phyloP scores from a whole-genome alignment of 129 eudicot genomes.

The Chrysanthemum seticuspe region DNA sequence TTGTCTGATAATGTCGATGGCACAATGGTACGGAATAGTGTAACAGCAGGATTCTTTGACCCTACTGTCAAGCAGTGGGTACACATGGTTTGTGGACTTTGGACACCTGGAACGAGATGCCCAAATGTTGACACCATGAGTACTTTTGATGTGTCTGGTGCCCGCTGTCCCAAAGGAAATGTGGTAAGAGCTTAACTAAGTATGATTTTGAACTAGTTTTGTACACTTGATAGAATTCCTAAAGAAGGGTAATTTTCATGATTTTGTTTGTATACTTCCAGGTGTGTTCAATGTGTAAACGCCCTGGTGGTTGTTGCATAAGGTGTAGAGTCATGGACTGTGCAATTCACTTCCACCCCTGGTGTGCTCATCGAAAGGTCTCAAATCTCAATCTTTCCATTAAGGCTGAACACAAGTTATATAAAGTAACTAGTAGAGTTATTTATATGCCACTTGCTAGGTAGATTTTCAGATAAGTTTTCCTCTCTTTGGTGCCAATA shows the following conservation, averaged over 20 bases:
- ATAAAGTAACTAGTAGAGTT: constrained; percentile 6
- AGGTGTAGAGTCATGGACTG: constrained; percentile 51
- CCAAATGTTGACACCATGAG: constrained; percentile 73
- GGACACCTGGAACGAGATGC: constrained; percentile 70
- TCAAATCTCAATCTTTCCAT: neutral
- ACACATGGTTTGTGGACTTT: constrained; percentile 72
- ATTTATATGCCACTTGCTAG: neutral
- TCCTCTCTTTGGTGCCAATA: constrained; percentile 9
- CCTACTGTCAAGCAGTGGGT: constrained; percentile 62
- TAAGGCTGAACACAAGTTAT: constrained; percentile 4
- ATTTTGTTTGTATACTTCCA: constrained; percentile 20
- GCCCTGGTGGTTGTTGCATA: constrained; percentile 63
- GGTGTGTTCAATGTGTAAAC: constrained; percentile 62
- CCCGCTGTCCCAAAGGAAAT: constrained; percentile 31
- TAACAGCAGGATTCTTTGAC: constrained; percentile 48
- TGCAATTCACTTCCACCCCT: constrained; percentile 51
- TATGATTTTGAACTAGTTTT: neutral
- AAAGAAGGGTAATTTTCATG: constrained; percentile 6
- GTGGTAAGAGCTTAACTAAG: constrained; percentile 35
- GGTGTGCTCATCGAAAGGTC: constrained; percentile 76
- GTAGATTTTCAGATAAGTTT: constrained; percentile 4
- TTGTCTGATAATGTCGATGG: constrained; percentile 20
- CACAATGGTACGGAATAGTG: constrained; percentile 35
- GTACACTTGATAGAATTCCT: neutral
- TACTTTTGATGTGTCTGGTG: constrained; percentile 68